Percentiles rank a stretch among this genome's conserved stretches.
Evolutionary conservation across 2,329 filamentous ascomycete species (phyloP).

Genomic region (Metarhizium anisopliae): DNA sequence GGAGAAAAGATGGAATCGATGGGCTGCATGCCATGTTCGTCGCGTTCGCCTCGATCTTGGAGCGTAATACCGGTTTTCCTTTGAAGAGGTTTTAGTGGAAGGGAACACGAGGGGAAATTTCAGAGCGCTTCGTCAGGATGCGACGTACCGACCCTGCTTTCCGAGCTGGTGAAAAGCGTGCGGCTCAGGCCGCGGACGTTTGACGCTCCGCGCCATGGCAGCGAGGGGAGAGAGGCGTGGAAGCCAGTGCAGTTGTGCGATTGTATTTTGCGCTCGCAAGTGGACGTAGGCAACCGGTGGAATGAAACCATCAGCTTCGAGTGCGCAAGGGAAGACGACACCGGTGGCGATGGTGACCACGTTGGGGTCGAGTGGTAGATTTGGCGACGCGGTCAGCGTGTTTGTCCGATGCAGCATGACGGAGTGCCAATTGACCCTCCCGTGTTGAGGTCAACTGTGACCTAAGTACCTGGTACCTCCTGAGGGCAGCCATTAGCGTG

Average conservation of each 20-base stretch:
- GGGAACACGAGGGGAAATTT: background rate
- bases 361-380: background rate
- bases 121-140: background rate
- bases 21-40: conserved; percentile 87
- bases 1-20: conserved; percentile 86
- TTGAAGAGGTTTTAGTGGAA: conserved; percentile 1
- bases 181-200: conserved; percentile 15
- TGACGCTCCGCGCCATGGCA: conserved; percentile 25
- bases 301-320: background rate
- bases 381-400: background rate
- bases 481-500: too few relatives aligned
- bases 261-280: background rate
- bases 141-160: conserved; percentile 28
- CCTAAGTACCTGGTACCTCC: too few relatives aligned
- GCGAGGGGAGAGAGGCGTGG: background rate
- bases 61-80: conserved; percentile 88
- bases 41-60: conserved; percentile 68
- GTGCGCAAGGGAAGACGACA: background rate
- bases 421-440: background rate
- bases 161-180: conserved; percentile 26
- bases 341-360: background rate
- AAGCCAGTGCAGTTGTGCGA: background rate
- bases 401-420: background rate
- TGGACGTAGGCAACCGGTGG: too few relatives aligned
- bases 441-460: too few relatives aligned